Conservation (phyloP, 345 rosid genomes). For the Bruguiera sexangula region DNA sequence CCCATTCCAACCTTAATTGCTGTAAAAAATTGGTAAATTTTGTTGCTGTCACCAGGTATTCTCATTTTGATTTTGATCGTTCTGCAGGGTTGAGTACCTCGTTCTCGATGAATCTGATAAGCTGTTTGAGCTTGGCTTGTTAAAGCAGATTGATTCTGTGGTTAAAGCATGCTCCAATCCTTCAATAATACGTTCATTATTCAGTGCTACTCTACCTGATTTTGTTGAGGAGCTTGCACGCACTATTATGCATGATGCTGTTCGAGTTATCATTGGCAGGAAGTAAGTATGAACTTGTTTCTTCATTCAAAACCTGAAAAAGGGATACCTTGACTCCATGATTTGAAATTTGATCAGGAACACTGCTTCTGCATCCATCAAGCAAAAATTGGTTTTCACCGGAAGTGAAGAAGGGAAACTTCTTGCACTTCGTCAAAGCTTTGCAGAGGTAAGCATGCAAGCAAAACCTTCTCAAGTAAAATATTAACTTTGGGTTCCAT, state of each 20-base stretch:
- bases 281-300: conserved; percentile 50
- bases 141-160: conserved; percentile 85
- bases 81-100: conserved; percentile 81
- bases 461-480: too few relatives aligned
- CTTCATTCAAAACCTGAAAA: not conserved
- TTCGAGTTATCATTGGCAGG: conserved; percentile 85
- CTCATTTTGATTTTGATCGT: not conserved
- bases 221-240: conserved; percentile 93
- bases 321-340: conserved; percentile 1
- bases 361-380: conserved; percentile 73
- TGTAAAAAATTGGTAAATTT: too few relatives aligned
- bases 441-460: conserved; percentile 60
- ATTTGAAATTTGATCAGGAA: conserved; percentile 51
- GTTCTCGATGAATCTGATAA: conserved; percentile 98
- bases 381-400: conserved; percentile 83
- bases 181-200: conserved; percentile 69
- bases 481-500: too few relatives aligned
- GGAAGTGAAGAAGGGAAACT: conserved; percentile 96
- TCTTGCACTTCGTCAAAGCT: conserved; percentile 88
- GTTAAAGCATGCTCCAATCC: conserved; percentile 93
- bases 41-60: not conserved
- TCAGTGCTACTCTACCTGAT: conserved; percentile 98
- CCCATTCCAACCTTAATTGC: too few relatives aligned
- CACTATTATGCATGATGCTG: conserved; percentile 92
- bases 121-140: conserved; percentile 83